Percentiles rank a stretch among this genome's conserved stretches.
phyloP scores from a whole-genome alignment of 352 stramenopile species.

The Plasmopara muralis region DNA sequence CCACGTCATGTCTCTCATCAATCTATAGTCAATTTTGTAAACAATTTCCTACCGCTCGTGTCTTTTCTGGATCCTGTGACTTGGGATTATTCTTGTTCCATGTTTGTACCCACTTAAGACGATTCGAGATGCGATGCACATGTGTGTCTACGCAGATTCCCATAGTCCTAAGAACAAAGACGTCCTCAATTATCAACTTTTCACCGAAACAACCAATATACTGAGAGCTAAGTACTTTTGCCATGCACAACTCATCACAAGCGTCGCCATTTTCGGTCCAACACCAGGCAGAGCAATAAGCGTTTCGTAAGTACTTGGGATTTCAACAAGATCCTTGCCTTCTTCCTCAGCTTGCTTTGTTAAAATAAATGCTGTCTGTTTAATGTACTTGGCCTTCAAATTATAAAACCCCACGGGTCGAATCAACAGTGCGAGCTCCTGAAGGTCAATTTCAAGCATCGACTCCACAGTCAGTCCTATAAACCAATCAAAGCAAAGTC shows the following conservation, averaged over 20 bases:
- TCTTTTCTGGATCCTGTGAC: conserved; percentile 89
- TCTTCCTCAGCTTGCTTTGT: conserved; percentile 27
- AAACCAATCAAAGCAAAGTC: not conserved
- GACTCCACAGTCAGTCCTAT: conserved; percentile 81
- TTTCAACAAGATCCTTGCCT: conserved; percentile 54
- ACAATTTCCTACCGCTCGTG: conserved; percentile 41
- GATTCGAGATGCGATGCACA: conserved; percentile 95
- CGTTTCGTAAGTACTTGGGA: conserved; percentile 86
- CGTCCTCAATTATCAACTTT: not conserved
- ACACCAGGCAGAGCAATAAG: conserved; percentile 91
- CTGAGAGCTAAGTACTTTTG: conserved; percentile 38
- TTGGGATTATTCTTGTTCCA: conserved; percentile 81
- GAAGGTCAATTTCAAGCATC: conserved; percentile 78
- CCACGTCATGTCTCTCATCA: conserved; percentile 2
- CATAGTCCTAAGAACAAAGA: conserved; percentile 33
- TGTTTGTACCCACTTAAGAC: conserved; percentile 89
- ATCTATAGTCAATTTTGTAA: not conserved
- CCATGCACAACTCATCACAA: conserved; percentile 92
- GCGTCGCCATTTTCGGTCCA: conserved; percentile 96
- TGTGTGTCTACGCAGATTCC: conserved; percentile 97
- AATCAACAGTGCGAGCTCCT: conserved; percentile 87
- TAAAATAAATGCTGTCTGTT: conserved; percentile 61
- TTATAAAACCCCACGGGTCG: conserved; percentile 93
- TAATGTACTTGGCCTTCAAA: conserved; percentile 95
- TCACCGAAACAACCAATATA: too few relatives aligned